These are phyloP conservation scores for Thelonectria discophora DNA, from an alignment of 2,329 filamentous ascomycete species.

Conservation along the genomic window DNA sequence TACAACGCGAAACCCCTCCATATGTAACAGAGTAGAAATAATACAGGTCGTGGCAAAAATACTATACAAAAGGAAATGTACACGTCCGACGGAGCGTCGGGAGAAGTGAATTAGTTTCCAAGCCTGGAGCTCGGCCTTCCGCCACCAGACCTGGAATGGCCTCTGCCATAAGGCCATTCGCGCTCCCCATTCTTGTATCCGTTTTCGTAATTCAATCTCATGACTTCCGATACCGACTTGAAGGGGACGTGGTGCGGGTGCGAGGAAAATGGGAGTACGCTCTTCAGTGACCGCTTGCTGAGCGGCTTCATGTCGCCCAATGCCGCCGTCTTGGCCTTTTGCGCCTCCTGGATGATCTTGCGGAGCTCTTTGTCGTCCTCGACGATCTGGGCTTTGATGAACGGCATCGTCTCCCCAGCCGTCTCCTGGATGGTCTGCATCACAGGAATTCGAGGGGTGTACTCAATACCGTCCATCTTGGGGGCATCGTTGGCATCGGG, in stretches of 20 bases:
- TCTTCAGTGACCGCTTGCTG: slow-evolving; percentile 41
- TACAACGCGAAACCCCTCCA: not conserved
- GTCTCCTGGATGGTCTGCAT: slow-evolving; percentile 75
- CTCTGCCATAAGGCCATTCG: slow-evolving; percentile 40
- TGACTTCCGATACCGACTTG: slow-evolving; percentile 48
- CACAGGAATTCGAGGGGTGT: slow-evolving; percentile 77
- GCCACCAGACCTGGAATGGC: slow-evolving; percentile 33
- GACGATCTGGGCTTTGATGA: slow-evolving; percentile 86
- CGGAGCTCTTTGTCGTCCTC: slow-evolving; percentile 76
- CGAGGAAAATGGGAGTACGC: slow-evolving; percentile 50
- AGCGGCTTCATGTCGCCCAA: slow-evolving; percentile 35
- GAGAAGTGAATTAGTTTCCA: slow-evolving; percentile 21
- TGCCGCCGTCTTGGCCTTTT: slow-evolving; percentile 46
- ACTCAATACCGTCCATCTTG: slow-evolving; percentile 68
- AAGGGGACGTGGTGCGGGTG: slow-evolving; percentile 47
- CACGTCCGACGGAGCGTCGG: not conserved
- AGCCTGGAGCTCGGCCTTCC: slow-evolving; percentile 40
- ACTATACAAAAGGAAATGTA: slow-evolving; percentile 25
- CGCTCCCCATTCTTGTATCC: slow-evolving; percentile 36
- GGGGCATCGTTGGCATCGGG: slow-evolving; percentile 65
- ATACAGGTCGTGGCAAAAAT: not conserved
- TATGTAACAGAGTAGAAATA: slow-evolving; percentile 2
- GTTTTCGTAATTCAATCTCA: slow-evolving; percentile 36
- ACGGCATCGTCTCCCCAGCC: slow-evolving; percentile 60
- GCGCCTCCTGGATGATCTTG: slow-evolving; percentile 72